Evolutionary conservation across 2,329 filamentous ascomycete genomes (phyloP).

Genomic region (Aspergillus aculeatinus): DNA sequence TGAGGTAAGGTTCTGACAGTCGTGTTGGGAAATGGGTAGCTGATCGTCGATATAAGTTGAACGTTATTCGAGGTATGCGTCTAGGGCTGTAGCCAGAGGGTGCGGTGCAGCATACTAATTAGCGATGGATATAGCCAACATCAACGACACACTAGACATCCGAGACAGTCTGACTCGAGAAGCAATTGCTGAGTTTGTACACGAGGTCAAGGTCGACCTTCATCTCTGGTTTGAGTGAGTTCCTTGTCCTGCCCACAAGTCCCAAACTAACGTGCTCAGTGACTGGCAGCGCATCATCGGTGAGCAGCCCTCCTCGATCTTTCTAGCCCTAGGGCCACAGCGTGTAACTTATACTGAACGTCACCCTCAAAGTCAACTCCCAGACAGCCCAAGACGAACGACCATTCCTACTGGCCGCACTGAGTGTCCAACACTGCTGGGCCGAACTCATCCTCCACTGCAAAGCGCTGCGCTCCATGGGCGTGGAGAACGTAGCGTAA

Average conservation of each 20-base stretch:
- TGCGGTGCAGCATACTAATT: neutral
- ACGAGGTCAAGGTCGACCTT: slow-evolving; percentile 50
- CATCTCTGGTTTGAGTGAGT: slow-evolving; percentile 50
- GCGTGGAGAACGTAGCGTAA: slow-evolving; percentile 50
- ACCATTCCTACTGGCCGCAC: slow-evolving; percentile 45
- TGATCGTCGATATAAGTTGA: slow-evolving; percentile 33
- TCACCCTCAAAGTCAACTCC: slow-evolving; percentile 25
- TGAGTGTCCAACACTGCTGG: slow-evolving; percentile 56
- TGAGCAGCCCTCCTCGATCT: slow-evolving; percentile 10
- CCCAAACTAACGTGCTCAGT: slow-evolving; percentile 19
- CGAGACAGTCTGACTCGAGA: slow-evolving; percentile 29
- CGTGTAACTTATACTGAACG: neutral
- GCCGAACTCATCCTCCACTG: slow-evolving; percentile 54
- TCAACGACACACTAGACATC: slow-evolving; percentile 37
- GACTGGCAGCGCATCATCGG: slow-evolving; percentile 41
- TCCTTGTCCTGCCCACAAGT: neutral
- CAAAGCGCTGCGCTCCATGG: slow-evolving; percentile 51
- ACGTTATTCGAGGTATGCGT: slow-evolving; percentile 39
- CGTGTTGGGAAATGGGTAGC: neutral
- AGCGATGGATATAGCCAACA: slow-evolving; percentile 28
- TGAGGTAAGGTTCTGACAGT: slow-evolving; percentile 30
- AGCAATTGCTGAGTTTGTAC: slow-evolving; percentile 43
- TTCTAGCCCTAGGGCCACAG: neutral
- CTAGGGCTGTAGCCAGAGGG: neutral
- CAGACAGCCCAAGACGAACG: slow-evolving; percentile 31